Base-by-base conservation (phyloP, 116 monocot species). In the Trichopus zeylanicus region DNA sequence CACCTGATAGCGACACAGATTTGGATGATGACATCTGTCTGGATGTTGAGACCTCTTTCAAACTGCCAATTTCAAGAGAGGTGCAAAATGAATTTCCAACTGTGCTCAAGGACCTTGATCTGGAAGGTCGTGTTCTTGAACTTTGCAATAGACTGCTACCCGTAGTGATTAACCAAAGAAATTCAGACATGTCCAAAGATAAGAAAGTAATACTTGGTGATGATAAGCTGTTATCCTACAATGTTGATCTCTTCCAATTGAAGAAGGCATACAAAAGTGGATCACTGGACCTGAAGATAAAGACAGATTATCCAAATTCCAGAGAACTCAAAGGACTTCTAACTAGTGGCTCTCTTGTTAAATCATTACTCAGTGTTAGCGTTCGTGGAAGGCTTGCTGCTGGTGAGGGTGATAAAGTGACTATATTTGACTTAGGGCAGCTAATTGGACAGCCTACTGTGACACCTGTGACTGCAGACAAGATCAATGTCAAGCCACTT, bases 221-320 rank as follows among this genome's bases (percentile, higher is more conserved):
- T 66, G 75, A 75, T 59, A 87, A 87, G 70, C 57, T 72, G 48
- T 31, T 98, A 21, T 72, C 70, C 13, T 75, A 80, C 47, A 77
- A 54, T 52, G 65, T 38, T 46, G 91, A 91, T 60, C 69, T 82
- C 29, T 85, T 98, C 68, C 91, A 82, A 28, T 48, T 98, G 31
- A 98, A 87, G 65, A 98, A 88, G 69, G 75, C 85, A 49, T 91
- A 74, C 51, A 98, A 98, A 80, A 82, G 82, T 75, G 97, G 97
- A 47, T 98, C 91, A 31, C 46, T 98, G 55, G 97, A 98, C 42
- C 61, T 98, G 46, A 98, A 91, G 66, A 85, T 91, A 62, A 98
- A 91, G 64, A 76, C 91, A 60, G 97, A 98, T 38, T 98, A 98
- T 75, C 73, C 97, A 56, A 98, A 87, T 69, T 84, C 91, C n/a